These are phyloP conservation scores for Hypomontagnella submonticulosa DNA, from an alignment of 495 filamentous ascomycete species.

Conservation along the genomic window DNA sequence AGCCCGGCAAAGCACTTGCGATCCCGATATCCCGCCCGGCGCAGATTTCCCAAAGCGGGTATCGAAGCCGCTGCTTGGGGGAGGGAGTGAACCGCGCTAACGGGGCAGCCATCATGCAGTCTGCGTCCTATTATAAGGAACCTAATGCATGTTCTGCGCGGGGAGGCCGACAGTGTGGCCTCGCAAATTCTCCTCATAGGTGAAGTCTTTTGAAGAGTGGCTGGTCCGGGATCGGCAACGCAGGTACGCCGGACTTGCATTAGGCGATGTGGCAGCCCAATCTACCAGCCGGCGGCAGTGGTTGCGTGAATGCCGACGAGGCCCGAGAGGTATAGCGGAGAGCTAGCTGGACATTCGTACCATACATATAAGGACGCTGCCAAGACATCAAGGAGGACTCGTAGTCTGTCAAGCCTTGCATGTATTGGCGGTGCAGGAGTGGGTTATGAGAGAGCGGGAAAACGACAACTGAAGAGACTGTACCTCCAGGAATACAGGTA, in stretches of 20 bases:
- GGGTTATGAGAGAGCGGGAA: neutral
- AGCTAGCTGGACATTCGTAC: conserved; percentile 10
- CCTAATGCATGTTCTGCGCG: conserved; percentile 21
- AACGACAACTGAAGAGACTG: neutral
- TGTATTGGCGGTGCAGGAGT: conserved; percentile 17
- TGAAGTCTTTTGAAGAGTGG: conserved; percentile 5
- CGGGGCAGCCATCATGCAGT: conserved; percentile 18
- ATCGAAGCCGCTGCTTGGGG: conserved; percentile 17
- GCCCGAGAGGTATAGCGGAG: conserved; percentile 9
- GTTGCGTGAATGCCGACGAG: conserved; percentile 26
- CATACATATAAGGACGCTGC: conserved; percentile 25
- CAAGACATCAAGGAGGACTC: conserved; percentile 24
- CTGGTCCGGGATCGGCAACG: conserved; percentile 36
- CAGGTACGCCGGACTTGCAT: conserved; percentile 39
- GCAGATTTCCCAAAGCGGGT: conserved; percentile 36
- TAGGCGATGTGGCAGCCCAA: conserved; percentile 24
- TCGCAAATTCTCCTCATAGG: conserved; percentile 14
- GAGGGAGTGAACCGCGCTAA: conserved; percentile 23
- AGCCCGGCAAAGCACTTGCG: conserved; percentile 29
- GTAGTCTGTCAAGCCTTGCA: conserved; percentile 28
- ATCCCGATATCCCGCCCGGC: conserved; percentile 43
- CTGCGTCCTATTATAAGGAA: conserved; percentile 19
- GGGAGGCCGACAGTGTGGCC: conserved; percentile 5
- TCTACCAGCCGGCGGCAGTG: conserved; percentile 39
- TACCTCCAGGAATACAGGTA: neutral